A percentile compares a stretch with the other conserved stretches of the same genome.
These are phyloP conservation scores for Auxenochlorella protothecoides DNA, from an alignment of 139 green algal species.

Conservation along the genomic window DNA sequence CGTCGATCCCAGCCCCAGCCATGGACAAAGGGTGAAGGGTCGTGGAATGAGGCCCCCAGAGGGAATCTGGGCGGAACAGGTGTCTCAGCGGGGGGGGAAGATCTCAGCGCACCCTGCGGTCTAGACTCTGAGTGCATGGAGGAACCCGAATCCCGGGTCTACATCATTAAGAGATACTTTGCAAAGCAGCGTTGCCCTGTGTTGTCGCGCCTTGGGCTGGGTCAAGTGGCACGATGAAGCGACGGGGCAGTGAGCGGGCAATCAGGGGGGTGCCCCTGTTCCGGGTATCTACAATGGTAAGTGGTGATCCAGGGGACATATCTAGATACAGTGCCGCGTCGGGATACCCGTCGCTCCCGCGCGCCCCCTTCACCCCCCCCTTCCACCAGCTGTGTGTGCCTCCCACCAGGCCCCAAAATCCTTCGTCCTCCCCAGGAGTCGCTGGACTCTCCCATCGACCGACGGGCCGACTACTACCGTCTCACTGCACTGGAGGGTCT, in stretches of 20 bases:
- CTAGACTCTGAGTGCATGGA: too few relatives aligned
- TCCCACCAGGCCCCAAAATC: not conserved
- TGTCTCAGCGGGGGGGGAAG: too few relatives aligned
- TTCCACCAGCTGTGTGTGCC: too few relatives aligned
- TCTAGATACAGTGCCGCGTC: not conserved
- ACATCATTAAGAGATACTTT: not conserved
- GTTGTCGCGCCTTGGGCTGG: not conserved
- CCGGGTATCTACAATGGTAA: not conserved
- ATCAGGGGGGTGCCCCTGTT: constrained; percentile 13
- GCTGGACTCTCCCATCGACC: constrained; percentile 55
- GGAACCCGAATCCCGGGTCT: too few relatives aligned
- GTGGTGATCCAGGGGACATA: not conserved
- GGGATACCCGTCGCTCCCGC: not conserved
- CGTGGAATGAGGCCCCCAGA: too few relatives aligned
- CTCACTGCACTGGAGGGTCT: constrained; percentile 11
- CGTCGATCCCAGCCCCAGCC: too few relatives aligned
- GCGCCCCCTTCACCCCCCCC: not conserved
- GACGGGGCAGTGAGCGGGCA: too few relatives aligned
- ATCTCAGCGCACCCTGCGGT: too few relatives aligned
- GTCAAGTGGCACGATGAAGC: constrained; percentile 4
- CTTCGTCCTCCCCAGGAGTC: constrained; percentile 32
- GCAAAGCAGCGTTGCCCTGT: not conserved
- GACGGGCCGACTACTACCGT: constrained; percentile 52
- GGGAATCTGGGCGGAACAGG: too few relatives aligned
- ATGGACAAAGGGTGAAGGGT: too few relatives aligned